Conservation (phyloP, 2,329 filamentous ascomycete species). For the Aspergillus sp. region DNA sequence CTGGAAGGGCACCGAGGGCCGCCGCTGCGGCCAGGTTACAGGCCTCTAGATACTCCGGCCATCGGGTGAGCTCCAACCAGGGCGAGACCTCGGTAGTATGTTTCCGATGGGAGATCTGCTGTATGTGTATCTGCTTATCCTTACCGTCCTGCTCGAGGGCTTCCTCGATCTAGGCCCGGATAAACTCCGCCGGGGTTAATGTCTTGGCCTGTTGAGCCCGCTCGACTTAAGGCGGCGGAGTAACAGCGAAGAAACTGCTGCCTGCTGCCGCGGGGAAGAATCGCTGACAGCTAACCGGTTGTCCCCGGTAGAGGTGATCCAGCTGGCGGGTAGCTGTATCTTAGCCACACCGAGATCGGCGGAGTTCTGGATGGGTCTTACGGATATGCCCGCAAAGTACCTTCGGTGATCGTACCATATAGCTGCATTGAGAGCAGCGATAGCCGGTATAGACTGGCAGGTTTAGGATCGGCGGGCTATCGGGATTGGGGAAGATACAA, state of each 20-base stretch:
- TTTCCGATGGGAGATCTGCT: background rate
- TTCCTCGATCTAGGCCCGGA: background rate
- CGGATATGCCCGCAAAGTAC: background rate
- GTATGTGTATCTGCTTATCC: background rate
- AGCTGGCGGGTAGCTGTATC: background rate
- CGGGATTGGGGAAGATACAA: background rate
- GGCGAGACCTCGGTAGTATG: background rate
- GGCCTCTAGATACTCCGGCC: background rate
- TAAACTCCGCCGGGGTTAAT: background rate
- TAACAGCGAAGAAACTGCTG: constrained; percentile 1
- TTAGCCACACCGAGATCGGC: background rate
- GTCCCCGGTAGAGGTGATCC: background rate
- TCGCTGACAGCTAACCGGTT: background rate
- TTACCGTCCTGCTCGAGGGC: background rate
- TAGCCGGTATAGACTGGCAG: background rate
- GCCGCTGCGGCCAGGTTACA: background rate
- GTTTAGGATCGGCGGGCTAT: background rate
- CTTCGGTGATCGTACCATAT: background rate
- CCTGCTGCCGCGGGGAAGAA: background rate
- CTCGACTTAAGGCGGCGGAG: background rate
- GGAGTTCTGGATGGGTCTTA: background rate
- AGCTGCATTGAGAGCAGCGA: background rate
- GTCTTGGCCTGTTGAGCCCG: background rate
- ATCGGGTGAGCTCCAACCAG: background rate
- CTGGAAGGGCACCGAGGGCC: background rate